Percentiles rank a stretch among this genome's conserved stretches.
Evolutionary conservation across 2,329 filamentous ascomycete genomes (phyloP).

Genomic region (Chrysoporthe austroafricana): DNA sequence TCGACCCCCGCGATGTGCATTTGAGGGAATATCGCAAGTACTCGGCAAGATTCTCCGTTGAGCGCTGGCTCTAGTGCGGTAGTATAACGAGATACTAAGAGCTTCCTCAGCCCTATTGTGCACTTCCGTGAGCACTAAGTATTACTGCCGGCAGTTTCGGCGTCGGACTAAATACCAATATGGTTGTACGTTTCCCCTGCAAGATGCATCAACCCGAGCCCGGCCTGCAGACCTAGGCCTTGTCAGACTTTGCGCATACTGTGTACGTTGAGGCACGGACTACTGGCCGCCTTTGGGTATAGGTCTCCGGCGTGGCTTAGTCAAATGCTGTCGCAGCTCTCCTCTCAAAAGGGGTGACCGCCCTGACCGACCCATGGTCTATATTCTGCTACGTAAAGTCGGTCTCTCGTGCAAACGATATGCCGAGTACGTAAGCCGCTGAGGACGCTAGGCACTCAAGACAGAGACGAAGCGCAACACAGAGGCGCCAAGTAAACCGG

Average conservation of each 20-base stretch:
- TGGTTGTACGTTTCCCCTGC: neutral
- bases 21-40: neutral
- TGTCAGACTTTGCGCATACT: neutral
- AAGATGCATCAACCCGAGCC: slow-evolving; percentile 2
- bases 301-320: slow-evolving; percentile 1
- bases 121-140: slow-evolving; percentile 1
- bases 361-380: neutral
- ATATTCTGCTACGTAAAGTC: neutral
- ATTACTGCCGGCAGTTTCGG: neutral
- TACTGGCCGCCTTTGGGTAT: neutral
- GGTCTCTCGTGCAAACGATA: neutral
- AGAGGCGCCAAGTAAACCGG: neutral
- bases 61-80: neutral
- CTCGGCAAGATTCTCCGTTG: neutral
- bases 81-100: neutral
- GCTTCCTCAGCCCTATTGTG: slow-evolving; percentile 3
- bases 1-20: neutral
- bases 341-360: neutral
- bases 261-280: neutral
- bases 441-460: neutral
- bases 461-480: neutral
- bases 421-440: neutral
- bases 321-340: neutral
- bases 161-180: neutral
- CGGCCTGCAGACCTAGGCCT: neutral